Conservation (phyloP, 179 eudicot genomes). For the Actinidia chinensis region DNA sequence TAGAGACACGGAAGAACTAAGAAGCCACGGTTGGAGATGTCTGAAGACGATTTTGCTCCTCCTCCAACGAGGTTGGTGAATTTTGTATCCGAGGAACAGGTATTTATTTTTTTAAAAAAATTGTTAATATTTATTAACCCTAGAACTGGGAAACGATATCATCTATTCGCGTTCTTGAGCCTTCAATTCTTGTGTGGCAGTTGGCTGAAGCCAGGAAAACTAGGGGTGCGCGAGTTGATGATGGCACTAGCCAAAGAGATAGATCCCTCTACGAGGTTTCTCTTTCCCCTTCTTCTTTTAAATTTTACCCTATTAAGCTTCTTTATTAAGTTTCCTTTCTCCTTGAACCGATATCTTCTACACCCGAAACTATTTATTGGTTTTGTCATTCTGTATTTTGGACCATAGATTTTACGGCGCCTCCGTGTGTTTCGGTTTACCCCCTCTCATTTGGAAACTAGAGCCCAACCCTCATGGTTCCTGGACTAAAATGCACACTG, state of each 20-base stretch:
- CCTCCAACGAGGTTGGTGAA: slow-evolving; percentile 71
- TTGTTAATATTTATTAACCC: slow-evolving; percentile 14
- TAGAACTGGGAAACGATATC: not conserved
- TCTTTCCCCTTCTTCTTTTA: not conserved
- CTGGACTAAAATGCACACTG: too few species aligned
- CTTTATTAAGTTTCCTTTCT: not conserved
- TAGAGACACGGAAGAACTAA: too few species aligned
- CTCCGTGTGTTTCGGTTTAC: too few species aligned
- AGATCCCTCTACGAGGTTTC: slow-evolving; percentile 84
- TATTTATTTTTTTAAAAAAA: not conserved
- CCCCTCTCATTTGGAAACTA: too few species aligned
- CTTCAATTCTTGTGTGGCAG: slow-evolving; percentile 37
- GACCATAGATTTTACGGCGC: not conserved
- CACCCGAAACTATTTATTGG: not conserved
- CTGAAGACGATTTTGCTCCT: slow-evolving; percentile 33
- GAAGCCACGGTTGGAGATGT: slow-evolving; percentile 18
- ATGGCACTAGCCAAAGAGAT: slow-evolving; percentile 96
- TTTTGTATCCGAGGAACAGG: slow-evolving; percentile 88
- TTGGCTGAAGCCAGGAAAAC: slow-evolving; percentile 67
- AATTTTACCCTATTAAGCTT: not conserved
- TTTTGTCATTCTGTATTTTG: not conserved
- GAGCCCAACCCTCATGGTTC: too few species aligned
- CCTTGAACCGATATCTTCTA: not conserved
- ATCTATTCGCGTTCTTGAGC: too few species aligned
- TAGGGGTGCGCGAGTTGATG: slow-evolving; percentile 82